Evolutionary conservation across 1,284 basidiomycete species (phyloP).

Genomic region (Malassezia furfur): DNA sequence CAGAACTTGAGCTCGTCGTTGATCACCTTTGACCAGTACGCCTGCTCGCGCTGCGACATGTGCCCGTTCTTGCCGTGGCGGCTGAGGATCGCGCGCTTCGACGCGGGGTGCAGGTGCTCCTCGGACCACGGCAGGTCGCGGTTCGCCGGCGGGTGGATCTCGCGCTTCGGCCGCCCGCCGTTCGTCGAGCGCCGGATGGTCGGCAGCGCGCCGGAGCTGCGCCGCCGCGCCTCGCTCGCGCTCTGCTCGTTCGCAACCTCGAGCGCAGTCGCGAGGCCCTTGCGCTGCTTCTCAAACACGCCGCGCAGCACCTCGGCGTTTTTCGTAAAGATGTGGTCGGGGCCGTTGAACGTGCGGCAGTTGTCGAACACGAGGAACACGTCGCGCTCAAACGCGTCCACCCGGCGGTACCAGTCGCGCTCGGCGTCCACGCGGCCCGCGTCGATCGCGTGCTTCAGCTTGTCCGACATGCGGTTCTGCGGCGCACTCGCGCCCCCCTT

Average conservation of each 20-base stretch:
- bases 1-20: constrained; percentile 80
- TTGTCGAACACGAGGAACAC: constrained; percentile 67
- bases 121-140: constrained; percentile 81
- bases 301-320: constrained; percentile 74
- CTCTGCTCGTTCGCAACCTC: constrained; percentile 51
- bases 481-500: constrained; percentile 24
- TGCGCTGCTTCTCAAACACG: constrained; percentile 74
- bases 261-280: constrained; percentile 22
- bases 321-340: constrained; percentile 65
- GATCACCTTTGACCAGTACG: constrained; percentile 60
- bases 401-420: constrained; percentile 28
- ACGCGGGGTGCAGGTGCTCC: constrained; percentile 40
- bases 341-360: constrained; percentile 80
- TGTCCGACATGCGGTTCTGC: constrained; percentile 25
- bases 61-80: constrained; percentile 26
- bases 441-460: constrained; percentile 31
- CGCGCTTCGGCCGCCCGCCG: constrained; percentile 79
- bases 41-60: constrained; percentile 38
- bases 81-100: constrained; percentile 14
- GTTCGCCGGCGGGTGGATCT: constrained; percentile 87
- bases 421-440: constrained; percentile 24
- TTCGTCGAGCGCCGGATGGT: constrained; percentile 60
- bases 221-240: constrained; percentile 50
- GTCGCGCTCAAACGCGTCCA: constrained; percentile 36
- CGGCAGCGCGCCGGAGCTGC: constrained; percentile 66